phyloP scores from a whole-genome alignment of 176 grass and related monocot genomes.

The Juncus inflexus region DNA sequence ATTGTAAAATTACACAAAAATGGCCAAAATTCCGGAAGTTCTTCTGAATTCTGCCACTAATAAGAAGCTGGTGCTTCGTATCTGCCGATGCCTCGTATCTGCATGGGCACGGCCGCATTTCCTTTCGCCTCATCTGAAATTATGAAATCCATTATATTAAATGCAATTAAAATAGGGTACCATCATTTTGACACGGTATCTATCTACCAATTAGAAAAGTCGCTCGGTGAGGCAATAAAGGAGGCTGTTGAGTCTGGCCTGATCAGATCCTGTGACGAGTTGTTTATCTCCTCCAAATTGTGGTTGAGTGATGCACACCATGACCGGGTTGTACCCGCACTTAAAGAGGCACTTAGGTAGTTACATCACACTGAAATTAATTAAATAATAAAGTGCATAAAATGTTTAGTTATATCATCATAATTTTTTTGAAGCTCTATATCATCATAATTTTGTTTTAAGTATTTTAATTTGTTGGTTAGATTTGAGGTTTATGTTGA shows the following conservation, averaged over 20 bases:
- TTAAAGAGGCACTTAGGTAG: constrained; percentile 24
- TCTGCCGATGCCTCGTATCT: constrained; percentile 30
- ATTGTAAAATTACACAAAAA: neutral
- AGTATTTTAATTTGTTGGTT: neutral
- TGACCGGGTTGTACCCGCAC: constrained; percentile 20
- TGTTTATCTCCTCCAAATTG: constrained; percentile 43
- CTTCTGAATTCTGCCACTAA: constrained; percentile 5
- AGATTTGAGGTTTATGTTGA: neutral
- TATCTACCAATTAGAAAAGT: constrained; percentile 24
- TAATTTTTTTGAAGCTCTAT: neutral
- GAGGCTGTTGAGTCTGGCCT: constrained; percentile 20
- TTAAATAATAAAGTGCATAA: neutral
- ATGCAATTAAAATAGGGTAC: constrained; percentile 33
- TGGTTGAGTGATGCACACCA: constrained; percentile 29
- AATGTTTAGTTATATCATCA: neutral
- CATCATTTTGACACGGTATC: constrained; percentile 30
- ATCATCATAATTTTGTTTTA: neutral
- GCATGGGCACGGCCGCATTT: constrained; percentile 32
- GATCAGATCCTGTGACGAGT: constrained; percentile 21
- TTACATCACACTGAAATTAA: too few relatives aligned
- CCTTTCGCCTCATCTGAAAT: constrained; percentile 2
- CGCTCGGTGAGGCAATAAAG: constrained; percentile 26
- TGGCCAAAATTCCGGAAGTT: constrained; percentile 20
- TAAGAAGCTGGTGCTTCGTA: constrained; percentile 21
- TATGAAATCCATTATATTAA: constrained; percentile 17